Percentiles rank a stretch among this genome's conserved stretches.
Evolutionary conservation across 1,284 basidiomycete species (phyloP).

Genomic region (Ustilago lituana): DNA sequence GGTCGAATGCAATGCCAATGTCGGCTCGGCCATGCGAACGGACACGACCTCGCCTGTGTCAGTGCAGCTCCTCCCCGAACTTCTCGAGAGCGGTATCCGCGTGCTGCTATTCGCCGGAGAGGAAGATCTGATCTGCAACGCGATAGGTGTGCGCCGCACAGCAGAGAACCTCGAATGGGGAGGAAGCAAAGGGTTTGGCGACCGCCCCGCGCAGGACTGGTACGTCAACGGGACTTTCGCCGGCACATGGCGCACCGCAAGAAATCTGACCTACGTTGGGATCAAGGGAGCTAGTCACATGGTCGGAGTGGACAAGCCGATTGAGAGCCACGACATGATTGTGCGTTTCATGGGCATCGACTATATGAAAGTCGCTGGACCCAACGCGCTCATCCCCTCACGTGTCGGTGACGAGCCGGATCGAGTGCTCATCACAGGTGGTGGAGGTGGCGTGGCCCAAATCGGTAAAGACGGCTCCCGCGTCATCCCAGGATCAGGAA

Average conservation of each 20-base stretch:
- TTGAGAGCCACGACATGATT: constrained; percentile 95
- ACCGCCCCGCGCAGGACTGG: constrained; percentile 72
- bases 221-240: constrained; percentile 79
- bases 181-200: constrained; percentile 76
- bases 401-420: constrained; percentile 76
- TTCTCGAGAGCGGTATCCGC: constrained; percentile 78
- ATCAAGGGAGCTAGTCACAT: constrained; percentile 73
- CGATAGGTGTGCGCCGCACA: constrained; percentile 86
- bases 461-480: constrained; percentile 49
- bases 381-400: constrained; percentile 78
- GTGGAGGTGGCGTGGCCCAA: constrained; percentile 30
- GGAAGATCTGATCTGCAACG: constrained; percentile 92
- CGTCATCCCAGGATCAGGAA: constrained; percentile 69
- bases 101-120: constrained; percentile 94
- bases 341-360: constrained; percentile 73
- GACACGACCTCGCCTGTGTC: constrained; percentile 74
- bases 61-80: constrained; percentile 79
- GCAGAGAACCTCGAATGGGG: constrained; percentile 86
- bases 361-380: constrained; percentile 79
- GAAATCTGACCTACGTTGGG: constrained; percentile 94
- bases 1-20: constrained; percentile 83
- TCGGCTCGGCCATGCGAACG: constrained; percentile 74
- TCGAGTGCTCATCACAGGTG: constrained; percentile 66
- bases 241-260: constrained; percentile 87
- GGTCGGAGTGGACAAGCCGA: constrained; percentile 87